These are phyloP conservation scores for Chaetomium olivaceum DNA, from an alignment of 2,329 filamentous ascomycete genomes.

Conservation along the genomic window DNA sequence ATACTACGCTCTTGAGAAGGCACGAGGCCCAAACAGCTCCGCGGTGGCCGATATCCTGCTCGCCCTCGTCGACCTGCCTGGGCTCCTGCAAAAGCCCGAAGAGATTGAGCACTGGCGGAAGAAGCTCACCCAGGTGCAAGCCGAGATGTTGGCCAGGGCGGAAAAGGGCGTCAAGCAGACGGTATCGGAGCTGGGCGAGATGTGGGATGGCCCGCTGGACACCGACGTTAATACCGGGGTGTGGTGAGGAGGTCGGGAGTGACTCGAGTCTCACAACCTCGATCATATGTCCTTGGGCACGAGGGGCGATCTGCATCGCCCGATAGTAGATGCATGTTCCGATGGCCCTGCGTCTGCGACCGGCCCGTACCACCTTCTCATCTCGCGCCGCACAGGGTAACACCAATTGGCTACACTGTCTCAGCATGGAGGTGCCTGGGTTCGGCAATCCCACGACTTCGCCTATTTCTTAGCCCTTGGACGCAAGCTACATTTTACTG, in stretches of 20 bases:
- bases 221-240: constrained; percentile 20
- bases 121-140: constrained; percentile 15
- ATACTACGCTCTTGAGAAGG: constrained; percentile 19
- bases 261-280: neutral
- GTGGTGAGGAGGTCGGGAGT: constrained; percentile 8
- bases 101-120: constrained; percentile 12
- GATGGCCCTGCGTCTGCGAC: neutral
- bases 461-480: neutral
- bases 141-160: constrained; percentile 11
- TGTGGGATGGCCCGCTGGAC: constrained; percentile 22
- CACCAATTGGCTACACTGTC: neutral
- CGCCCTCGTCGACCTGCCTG: constrained; percentile 20
- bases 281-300: constrained; percentile 4
- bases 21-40: constrained; percentile 14
- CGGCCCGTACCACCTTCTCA: neutral
- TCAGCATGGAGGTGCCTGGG: neutral
- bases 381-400: neutral
- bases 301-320: neutral
- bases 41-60: constrained; percentile 21
- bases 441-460: neutral
- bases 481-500: neutral
- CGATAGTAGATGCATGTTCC: neutral
- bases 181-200: neutral
- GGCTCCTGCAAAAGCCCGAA: constrained; percentile 14
- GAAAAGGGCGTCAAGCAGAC: neutral